Conservation (phyloP, 805 yeast species). For the Starmerella vitae region DNA sequence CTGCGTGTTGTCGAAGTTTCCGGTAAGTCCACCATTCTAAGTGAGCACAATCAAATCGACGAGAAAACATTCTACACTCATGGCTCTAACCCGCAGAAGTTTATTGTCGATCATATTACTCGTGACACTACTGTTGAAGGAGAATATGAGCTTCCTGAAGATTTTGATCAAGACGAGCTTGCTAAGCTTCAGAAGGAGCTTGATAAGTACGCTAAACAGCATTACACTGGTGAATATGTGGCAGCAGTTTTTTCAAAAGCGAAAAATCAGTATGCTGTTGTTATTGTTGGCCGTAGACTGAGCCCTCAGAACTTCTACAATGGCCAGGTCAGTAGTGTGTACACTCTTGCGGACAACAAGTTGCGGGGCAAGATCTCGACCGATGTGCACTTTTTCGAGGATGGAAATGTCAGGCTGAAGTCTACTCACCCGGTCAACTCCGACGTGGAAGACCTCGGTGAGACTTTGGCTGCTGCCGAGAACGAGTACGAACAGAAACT, state of each 20-base stretch:
- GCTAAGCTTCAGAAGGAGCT: slow-evolving; percentile 24
- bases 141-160: slow-evolving; percentile 7
- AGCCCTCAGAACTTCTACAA: slow-evolving; percentile 73
- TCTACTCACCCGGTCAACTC: slow-evolving; percentile 27
- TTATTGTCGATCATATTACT: slow-evolving; percentile 22
- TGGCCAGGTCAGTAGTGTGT: slow-evolving; percentile 74
- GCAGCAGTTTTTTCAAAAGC: slow-evolving; percentile 33
- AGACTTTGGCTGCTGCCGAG: slow-evolving; percentile 38
- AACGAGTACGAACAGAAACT: slow-evolving; percentile 44
- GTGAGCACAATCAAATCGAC: slow-evolving; percentile 16
- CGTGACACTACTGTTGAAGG: slow-evolving; percentile 15
- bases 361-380: slow-evolving; percentile 45
- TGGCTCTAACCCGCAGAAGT: slow-evolving; percentile 19
- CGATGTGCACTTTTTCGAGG: slow-evolving; percentile 87
- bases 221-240: slow-evolving; percentile 36
- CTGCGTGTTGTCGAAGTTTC: slow-evolving; percentile 18
- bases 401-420: slow-evolving; percentile 79
- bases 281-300: slow-evolving; percentile 57
- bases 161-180: slow-evolving; percentile 4
- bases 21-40: slow-evolving; percentile 15
- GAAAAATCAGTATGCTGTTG: slow-evolving; percentile 29
- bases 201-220: slow-evolving; percentile 43
- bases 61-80: slow-evolving; percentile 22
- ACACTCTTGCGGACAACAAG: slow-evolving; percentile 32
- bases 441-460: slow-evolving; percentile 17